phyloP scores from a whole-genome alignment of 2,329 filamentous ascomycete genomes.

The Colletotrichum tropicale region DNA sequence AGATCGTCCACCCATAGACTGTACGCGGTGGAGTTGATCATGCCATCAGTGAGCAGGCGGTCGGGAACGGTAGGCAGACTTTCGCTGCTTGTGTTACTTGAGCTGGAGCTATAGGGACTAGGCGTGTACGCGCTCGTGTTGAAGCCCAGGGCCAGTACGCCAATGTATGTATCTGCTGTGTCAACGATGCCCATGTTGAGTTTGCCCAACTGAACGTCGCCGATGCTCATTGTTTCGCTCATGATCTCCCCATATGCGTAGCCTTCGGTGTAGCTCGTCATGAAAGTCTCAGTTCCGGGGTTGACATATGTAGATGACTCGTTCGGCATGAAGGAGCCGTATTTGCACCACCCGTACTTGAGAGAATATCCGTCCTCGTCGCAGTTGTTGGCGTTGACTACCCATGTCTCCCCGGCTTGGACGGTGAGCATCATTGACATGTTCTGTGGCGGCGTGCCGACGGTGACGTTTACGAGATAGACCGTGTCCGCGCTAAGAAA shows the following conservation, averaged over 20 bases:
- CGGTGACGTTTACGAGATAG: constrained; percentile 10
- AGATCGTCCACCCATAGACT: constrained; percentile 62
- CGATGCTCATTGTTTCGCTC: constrained; percentile 58
- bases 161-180: constrained; percentile 51
- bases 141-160: constrained; percentile 67
- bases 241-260: constrained; percentile 27
- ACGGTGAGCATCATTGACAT: not conserved
- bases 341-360: not conserved
- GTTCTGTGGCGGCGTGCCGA: constrained; percentile 13
- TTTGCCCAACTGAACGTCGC: constrained; percentile 45
- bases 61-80: constrained; percentile 65
- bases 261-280: constrained; percentile 64
- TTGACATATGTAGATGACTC: constrained; percentile 53
- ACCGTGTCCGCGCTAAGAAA: not conserved
- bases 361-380: not conserved
- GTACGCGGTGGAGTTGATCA: constrained; percentile 69
- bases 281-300: constrained; percentile 48
- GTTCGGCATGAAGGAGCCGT: constrained; percentile 35
- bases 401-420: not conserved
- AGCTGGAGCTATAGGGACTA: constrained; percentile 23
- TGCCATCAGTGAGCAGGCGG: constrained; percentile 63
- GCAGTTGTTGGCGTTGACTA: not conserved
- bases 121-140: constrained; percentile 49
- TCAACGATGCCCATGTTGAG: constrained; percentile 61
- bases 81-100: not conserved